Conservation (phyloP, 2,329 filamentous ascomycete genomes). For the Phialocephala subalpina region DNA sequence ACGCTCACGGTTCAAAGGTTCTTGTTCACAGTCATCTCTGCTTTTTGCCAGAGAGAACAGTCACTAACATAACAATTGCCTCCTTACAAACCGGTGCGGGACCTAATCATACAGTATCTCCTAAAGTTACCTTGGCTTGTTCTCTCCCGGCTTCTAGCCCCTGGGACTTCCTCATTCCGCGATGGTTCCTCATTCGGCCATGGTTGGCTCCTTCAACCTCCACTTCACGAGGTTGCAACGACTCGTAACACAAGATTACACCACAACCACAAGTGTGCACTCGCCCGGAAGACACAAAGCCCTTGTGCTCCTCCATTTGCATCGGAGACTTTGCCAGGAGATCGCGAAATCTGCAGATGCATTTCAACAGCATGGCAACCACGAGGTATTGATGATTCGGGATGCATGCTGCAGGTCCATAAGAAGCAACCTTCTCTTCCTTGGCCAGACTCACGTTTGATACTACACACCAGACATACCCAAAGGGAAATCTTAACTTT, state of each 20-base stretch:
- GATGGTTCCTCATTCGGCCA: not conserved
- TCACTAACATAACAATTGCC: too few species aligned
- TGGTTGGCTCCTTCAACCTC: not conserved
- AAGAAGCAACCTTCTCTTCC: not conserved
- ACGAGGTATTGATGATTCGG: not conserved
- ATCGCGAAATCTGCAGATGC: not conserved
- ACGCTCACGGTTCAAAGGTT: too few species aligned
- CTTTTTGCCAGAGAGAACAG: too few species aligned
- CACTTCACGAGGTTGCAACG: slow-evolving; percentile 4
- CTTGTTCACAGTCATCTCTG: too few species aligned
- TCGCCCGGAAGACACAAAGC: slow-evolving; percentile 21
- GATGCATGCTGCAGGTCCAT: not conserved
- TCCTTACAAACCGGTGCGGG: not conserved
- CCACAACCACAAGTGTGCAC: not conserved
- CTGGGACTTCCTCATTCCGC: not conserved
- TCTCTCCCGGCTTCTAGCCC: not conserved
- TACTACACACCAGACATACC: slow-evolving; percentile 1
- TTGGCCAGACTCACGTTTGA: not conserved
- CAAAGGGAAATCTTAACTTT: too few species aligned
- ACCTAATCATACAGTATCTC: not conserved
- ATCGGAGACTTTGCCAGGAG: slow-evolving; percentile 20
- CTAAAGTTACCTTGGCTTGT: not conserved
- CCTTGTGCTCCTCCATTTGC: slow-evolving; percentile 14
- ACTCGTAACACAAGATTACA: slow-evolving; percentile 28
- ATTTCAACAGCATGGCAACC: slow-evolving; percentile 9